Evolutionary conservation across 1,284 basidiomycete genomes (phyloP), one percentile per base, ranked within the genome.

Genomic region (Trichosporon faecale): DNA sequence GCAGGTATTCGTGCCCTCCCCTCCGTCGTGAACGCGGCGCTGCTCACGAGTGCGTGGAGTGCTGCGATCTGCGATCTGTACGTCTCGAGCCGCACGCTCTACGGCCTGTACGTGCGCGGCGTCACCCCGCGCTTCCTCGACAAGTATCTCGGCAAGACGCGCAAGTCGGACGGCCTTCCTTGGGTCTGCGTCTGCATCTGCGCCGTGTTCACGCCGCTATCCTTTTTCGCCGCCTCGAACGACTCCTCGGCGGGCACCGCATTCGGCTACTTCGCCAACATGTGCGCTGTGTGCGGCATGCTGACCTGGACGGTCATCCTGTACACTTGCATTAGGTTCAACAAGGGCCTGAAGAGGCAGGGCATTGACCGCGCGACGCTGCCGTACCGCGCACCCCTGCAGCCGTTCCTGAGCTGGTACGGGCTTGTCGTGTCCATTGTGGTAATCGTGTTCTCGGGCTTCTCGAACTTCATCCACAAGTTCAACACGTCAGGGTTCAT

Each of bases 241-340:
- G 86, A 89, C 12, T 89, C 55, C 27, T 67, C 72, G 6, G 69
- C 73, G 2, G 70, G 90, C 57, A 85, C 81, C 57, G 91, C 93
- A 52, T 93, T 96, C 80, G 82, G 83, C 31, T 94, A 91, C 89
- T 89, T 91, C 67, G 80, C 89, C 61, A 91, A 90, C 84, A 89
- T 93, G 80, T 76, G 75, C 21, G 69, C 80, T 21, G 74, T 75
- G 23, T 85, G 87, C 8, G 90, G 90, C 55, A 81, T 91, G 16
- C 70, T 79, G 66, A 76, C 91, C 12, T 96, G 94, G 94, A 90
- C 91, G 77, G 91, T 89, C 72, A 95, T 95, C 77, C 86, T 86
- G 46, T 74, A 93, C 66, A 91, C 90, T 7, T 94, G 94, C 81
- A 81, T 93, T 69, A 89, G 91, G 46, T 95, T 95, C 86, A 86